Conservation (phyloP, 2,329 filamentous ascomycete species). For the Tolypocladium cylindrosporum region DNA sequence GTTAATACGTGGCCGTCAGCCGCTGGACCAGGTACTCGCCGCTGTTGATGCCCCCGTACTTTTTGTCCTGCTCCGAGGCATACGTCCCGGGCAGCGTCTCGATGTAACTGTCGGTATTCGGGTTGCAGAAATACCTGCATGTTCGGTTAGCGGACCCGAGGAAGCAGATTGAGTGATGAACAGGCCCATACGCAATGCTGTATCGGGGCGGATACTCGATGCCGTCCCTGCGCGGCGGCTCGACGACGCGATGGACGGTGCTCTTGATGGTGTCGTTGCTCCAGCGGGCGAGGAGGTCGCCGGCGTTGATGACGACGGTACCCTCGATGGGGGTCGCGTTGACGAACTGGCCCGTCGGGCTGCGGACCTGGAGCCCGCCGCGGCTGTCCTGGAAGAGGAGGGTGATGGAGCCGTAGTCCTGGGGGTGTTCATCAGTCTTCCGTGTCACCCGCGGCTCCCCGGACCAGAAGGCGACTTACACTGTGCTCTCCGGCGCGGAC, state of each 20-base stretch:
- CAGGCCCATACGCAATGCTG: constrained; percentile 60
- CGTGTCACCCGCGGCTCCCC: too few relatives aligned
- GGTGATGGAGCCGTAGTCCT: constrained; percentile 26
- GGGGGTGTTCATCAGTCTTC: too few relatives aligned
- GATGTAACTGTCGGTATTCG: constrained; percentile 66
- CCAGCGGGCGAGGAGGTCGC: constrained; percentile 79
- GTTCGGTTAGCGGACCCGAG: background rate
- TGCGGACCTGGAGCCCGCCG: constrained; percentile 50
- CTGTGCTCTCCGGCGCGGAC: constrained; percentile 73
- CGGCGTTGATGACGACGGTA: constrained; percentile 82
- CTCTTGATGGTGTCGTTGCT: constrained; percentile 87
- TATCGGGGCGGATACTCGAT: constrained; percentile 66
- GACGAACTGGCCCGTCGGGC: constrained; percentile 67
- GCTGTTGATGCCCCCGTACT: constrained; percentile 68
- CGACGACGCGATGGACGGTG: constrained; percentile 82
- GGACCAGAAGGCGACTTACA: constrained; percentile 12
- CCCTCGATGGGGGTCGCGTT: constrained; percentile 73
- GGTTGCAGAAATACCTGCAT: constrained; percentile 73
- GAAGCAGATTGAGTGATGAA: background rate
- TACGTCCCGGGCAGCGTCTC: constrained; percentile 76
- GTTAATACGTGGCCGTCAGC: constrained; percentile 61
- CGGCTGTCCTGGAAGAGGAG: constrained; percentile 50
- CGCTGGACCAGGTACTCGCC: constrained; percentile 75
- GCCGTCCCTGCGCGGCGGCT: constrained; percentile 55
- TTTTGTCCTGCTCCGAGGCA: constrained; percentile 53